phyloP scores from a whole-genome alignment of 1,139 yeast species.

The Yamadazyma conglobata region DNA sequence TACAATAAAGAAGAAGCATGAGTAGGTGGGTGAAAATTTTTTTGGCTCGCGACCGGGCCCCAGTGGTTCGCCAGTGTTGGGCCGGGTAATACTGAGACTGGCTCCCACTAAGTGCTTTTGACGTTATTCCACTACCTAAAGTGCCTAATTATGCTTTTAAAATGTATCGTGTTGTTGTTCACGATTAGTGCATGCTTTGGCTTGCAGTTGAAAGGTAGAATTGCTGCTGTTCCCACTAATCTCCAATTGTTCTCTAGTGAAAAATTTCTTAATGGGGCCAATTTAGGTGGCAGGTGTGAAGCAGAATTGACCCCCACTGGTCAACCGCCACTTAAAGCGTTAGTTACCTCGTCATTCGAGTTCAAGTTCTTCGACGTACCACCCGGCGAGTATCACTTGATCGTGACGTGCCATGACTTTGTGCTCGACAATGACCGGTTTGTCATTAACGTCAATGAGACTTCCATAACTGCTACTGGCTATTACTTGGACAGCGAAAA shows the following conservation, averaged over 20 bases:
- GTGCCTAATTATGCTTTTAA: too few species aligned
- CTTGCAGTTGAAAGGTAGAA: constrained; percentile 10
- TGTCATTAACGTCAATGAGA: constrained; percentile 23
- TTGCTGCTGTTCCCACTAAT: constrained; percentile 19
- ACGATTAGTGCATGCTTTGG: constrained; percentile 11
- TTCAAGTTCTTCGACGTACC: constrained; percentile 25
- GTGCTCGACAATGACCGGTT: constrained; percentile 24
- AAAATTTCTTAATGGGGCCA: constrained; percentile 32
- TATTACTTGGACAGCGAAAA: constrained; percentile 19
- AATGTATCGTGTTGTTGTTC: constrained; percentile 15
- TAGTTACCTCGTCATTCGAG: constrained; percentile 24
- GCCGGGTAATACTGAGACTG: too few species aligned
- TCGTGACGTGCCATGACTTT: constrained; percentile 38
- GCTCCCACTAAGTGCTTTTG: too few species aligned
- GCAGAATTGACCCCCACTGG: constrained; percentile 21
- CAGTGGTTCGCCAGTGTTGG: too few species aligned
- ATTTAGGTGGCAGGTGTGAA: constrained; percentile 33
- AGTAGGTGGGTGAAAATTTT: constrained; percentile 7
- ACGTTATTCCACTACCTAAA: too few species aligned
- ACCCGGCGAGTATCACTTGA: constrained; percentile 34
- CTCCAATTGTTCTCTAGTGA: constrained; percentile 11
- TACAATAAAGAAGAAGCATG: constrained; percentile 36
- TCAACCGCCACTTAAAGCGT: constrained; percentile 12
- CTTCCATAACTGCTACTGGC: constrained; percentile 20
- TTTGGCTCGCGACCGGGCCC: constrained; percentile 12